Conservation (phyloP, 1,284 basidiomycete genomes). For the Leccinum pachyderme region DNA sequence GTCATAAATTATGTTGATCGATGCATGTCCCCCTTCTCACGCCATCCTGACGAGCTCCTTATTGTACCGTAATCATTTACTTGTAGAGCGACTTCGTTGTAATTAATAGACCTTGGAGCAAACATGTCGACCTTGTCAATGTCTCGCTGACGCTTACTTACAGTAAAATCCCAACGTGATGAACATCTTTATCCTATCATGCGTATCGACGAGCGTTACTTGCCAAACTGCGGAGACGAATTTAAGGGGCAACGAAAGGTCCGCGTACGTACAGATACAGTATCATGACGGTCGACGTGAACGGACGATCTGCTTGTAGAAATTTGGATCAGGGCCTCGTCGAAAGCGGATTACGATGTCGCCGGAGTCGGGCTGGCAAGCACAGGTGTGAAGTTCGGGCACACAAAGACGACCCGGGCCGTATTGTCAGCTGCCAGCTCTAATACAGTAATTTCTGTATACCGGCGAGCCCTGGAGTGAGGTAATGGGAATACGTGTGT, state of each 20-base stretch:
- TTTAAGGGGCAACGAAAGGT: background rate
- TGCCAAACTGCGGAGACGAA: constrained; percentile 58
- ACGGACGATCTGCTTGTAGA: constrained; percentile 78
- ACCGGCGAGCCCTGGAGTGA: constrained; percentile 67
- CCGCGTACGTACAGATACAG: constrained; percentile 65
- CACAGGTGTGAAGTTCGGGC: constrained; percentile 56
- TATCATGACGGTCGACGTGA: constrained; percentile 86
- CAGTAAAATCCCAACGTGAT: no score
- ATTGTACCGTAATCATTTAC: constrained; percentile 31
- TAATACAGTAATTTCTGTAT: constrained; percentile 57
- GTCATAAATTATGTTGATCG: constrained; percentile 32
- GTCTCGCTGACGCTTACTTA: background rate
- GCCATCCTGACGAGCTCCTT: constrained; percentile 16
- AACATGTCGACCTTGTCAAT: background rate
- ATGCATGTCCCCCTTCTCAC: constrained; percentile 11
- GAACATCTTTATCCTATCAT: constrained; percentile 50
- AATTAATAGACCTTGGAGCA: constrained; percentile 27
- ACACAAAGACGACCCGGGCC: constrained; percentile 65
- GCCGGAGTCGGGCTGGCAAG: constrained; percentile 40
- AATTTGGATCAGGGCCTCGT: constrained; percentile 80
- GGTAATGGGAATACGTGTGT: constrained; percentile 62
- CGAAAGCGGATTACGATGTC: constrained; percentile 68
- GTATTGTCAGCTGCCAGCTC: constrained; percentile 68
- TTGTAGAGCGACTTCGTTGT: constrained; percentile 29
- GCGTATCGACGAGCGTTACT: constrained; percentile 76